Conservation (phyloP, 345 rosid genomes). For the Clarkia xantiana region DNA sequence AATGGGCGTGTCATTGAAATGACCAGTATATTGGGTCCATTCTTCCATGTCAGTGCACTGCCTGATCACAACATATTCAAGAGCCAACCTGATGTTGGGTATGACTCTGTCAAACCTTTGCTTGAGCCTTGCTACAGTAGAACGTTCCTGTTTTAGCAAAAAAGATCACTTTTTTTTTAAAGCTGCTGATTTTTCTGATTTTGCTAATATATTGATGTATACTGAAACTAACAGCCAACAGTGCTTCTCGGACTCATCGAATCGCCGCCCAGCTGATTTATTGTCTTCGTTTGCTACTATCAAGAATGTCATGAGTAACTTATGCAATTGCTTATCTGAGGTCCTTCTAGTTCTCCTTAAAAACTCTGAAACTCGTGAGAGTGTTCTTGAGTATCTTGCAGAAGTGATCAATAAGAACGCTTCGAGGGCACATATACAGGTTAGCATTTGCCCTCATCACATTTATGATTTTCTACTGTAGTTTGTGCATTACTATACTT, state of each 20-base stretch:
- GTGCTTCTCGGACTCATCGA: constrained; percentile 86
- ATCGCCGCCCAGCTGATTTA: constrained; percentile 64
- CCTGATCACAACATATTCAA: constrained; percentile 72
- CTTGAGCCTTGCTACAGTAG: no score
- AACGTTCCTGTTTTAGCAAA: neutral
- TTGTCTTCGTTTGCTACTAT: constrained; percentile 79
- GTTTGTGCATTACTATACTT: neutral
- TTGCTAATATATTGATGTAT: constrained; percentile 4
- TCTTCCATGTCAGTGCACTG: constrained; percentile 86
- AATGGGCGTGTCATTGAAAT: constrained; percentile 89
- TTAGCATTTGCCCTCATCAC: constrained; percentile 10
- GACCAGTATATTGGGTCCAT: constrained; percentile 95
- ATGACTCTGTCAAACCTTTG: neutral
- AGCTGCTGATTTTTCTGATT: neutral
- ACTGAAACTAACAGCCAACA: constrained; percentile 56
- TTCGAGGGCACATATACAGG: constrained; percentile 88
- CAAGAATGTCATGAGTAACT: constrained; percentile 59
- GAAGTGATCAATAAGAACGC: constrained; percentile 90
- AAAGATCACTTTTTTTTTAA: constrained; percentile 1
- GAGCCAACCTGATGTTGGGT: constrained; percentile 97
- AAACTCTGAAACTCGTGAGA: constrained; percentile 58
- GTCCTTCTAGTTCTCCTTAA: constrained; percentile 59
- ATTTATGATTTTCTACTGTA: neutral
- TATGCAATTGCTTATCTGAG: constrained; percentile 56
- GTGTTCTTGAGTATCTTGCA: constrained; percentile 83